A percentile compares a stretch with the other conserved stretches of the same genome.
phyloP scores from a whole-genome alignment of 441 rosid species.

The Erysimum cheiri region DNA sequence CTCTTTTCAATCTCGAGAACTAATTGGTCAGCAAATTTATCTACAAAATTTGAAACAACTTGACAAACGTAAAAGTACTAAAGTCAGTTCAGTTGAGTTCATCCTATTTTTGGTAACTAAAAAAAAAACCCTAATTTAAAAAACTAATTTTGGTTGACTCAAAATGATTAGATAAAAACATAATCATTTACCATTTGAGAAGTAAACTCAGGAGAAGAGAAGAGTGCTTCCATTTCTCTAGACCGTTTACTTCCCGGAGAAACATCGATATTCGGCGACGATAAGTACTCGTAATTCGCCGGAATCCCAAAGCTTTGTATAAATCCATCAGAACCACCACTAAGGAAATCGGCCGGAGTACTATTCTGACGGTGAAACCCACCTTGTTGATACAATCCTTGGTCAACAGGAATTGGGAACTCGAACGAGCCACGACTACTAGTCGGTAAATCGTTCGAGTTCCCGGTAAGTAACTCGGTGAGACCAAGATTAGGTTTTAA shows the following conservation, averaged over 20 bases:
- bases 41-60: conserved; percentile 19
- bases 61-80: background rate
- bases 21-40: conserved; percentile 17
- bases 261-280: conserved; percentile 52
- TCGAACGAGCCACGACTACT: conserved; percentile 40
- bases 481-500: conserved; percentile 40
- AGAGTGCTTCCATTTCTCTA: conserved; percentile 52
- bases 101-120: conserved; percentile 2
- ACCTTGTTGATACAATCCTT: conserved; percentile 44
- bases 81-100: background rate
- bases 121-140: background rate
- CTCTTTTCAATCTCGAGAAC: conserved; percentile 22
- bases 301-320: conserved; percentile 55
- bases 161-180: background rate
- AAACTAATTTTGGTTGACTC: background rate
- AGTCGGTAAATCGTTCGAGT: conserved; percentile 14
- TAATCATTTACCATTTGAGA: conserved; percentile 52
- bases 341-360: conserved; percentile 70
- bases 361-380: conserved; percentile 72
- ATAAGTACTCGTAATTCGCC: conserved; percentile 53
- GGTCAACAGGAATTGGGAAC: conserved; percentile 35
- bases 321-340: conserved; percentile 54
- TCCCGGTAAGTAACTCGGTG: conserved; percentile 36
- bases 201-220: conserved; percentile 40
- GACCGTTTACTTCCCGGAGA: conserved; percentile 49